These are phyloP conservation scores for Pseudogymnoascus verrucosus DNA, from an alignment of 2,329 filamentous ascomycete genomes.

Conservation along the genomic window DNA sequence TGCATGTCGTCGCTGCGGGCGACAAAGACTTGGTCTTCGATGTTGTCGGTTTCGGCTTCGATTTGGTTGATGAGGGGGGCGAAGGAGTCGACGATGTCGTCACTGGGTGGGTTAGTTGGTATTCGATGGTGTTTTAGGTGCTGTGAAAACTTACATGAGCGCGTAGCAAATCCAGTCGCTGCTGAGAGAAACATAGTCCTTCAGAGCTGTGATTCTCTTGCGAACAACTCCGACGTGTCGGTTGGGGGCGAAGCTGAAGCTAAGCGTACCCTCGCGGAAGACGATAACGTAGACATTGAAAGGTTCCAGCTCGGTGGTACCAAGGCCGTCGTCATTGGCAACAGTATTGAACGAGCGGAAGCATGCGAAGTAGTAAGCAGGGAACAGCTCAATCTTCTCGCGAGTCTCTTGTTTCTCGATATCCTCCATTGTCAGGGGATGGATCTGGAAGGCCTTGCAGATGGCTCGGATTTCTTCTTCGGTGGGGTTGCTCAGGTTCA, in stretches of 20 bases:
- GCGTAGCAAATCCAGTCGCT: constrained; percentile 99
- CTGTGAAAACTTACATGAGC: constrained; percentile 61
- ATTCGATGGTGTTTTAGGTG: background rate
- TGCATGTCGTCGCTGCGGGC: constrained; percentile 86
- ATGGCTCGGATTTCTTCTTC: constrained; percentile 82
- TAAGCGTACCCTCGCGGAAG: constrained; percentile 88
- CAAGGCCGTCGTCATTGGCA: constrained; percentile 64
- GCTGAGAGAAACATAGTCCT: constrained; percentile 89
- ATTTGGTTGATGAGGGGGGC: constrained; percentile 81
- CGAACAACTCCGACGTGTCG: constrained; percentile 82
- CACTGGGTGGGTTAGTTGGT: constrained; percentile 39
- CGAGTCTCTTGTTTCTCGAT: constrained; percentile 91
- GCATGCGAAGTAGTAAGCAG: constrained; percentile 95
- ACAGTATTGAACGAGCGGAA: constrained; percentile 78
- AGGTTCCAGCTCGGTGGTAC: constrained; percentile 70
- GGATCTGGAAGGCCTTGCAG: constrained; percentile 90
- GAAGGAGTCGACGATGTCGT: constrained; percentile 96
- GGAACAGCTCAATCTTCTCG: constrained; percentile 97
- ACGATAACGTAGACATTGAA: constrained; percentile 97
- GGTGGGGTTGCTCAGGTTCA: constrained; percentile 85
- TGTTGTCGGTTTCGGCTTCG: constrained; percentile 80
- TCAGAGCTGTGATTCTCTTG: constrained; percentile 82
- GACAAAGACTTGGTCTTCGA: constrained; percentile 93
- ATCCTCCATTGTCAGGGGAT: constrained; percentile 92
- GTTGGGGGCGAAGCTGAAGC: constrained; percentile 87